Evolutionary conservation across 768 basidiomycete genomes (phyloP).

Genomic region (Dendrothele bispora): DNA sequence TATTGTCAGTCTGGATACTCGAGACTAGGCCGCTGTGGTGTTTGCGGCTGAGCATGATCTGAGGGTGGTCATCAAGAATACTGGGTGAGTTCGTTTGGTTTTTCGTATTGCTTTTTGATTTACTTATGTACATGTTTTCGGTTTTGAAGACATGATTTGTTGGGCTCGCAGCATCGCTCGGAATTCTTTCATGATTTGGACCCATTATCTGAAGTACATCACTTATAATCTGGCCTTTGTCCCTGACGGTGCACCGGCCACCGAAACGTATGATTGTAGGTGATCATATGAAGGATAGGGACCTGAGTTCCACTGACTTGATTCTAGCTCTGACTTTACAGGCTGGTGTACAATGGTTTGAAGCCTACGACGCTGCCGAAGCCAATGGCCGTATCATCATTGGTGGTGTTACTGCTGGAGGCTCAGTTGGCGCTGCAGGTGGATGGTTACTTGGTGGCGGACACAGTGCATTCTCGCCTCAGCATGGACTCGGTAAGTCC

Average conservation of each 20-base stretch:
- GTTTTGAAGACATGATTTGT: slow-evolving; percentile 24
- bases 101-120: no score
- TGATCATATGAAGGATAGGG: not conserved
- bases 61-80: slow-evolving; percentile 36
- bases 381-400: slow-evolving; percentile 39
- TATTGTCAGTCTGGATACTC: no score
- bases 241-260: slow-evolving; percentile 30
- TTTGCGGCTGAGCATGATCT: slow-evolving; percentile 38
- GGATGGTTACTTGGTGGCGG: slow-evolving; percentile 52
- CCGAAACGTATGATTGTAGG: slow-evolving; percentile 17
- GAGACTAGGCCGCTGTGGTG: slow-evolving; percentile 33
- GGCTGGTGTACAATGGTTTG: slow-evolving; percentile 47
- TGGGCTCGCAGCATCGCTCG: slow-evolving; percentile 30
- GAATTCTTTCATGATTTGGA: slow-evolving; percentile 33
- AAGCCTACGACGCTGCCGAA: slow-evolving; percentile 41
- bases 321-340: slow-evolving; percentile 29
- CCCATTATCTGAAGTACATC: slow-evolving; percentile 31
- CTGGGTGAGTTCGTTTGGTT: slow-evolving; percentile 21
- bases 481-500: slow-evolving; percentile 42
- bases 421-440: slow-evolving; percentile 46
- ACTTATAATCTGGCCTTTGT: slow-evolving; percentile 27
- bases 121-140: not conserved
- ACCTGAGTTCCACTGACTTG: not conserved
- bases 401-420: slow-evolving; percentile 40
- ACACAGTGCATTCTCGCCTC: slow-evolving; percentile 41